Evolutionary conservation across 2,329 filamentous ascomycete species (phyloP).

Genomic region (Botrytis porri): DNA sequence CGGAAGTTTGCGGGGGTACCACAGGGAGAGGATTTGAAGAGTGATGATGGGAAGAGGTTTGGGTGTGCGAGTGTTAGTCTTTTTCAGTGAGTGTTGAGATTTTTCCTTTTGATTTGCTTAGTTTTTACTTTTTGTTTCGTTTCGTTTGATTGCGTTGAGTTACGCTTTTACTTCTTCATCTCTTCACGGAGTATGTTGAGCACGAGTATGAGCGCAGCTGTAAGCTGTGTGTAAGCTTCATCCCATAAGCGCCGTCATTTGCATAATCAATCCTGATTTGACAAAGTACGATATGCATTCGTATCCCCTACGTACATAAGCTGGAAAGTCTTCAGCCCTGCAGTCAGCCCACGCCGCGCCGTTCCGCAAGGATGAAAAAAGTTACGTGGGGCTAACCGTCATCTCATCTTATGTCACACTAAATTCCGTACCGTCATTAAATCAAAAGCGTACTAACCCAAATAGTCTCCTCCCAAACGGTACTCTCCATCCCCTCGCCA

Average conservation of each 20-base stretch:
- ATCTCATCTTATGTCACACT: background rate
- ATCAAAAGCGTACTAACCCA: background rate
- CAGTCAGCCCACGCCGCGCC: background rate
- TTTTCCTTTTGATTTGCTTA: background rate
- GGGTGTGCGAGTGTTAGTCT: conserved; percentile 44
- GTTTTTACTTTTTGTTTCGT: background rate
- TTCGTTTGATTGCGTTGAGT: background rate
- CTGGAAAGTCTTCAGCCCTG: conserved; percentile 12
- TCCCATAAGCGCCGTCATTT: background rate
- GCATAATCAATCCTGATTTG: background rate
- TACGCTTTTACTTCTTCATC: background rate
- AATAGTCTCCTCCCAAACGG: conserved; percentile 36
- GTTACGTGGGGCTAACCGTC: background rate
- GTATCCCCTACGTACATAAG: background rate
- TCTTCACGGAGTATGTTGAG: background rate
- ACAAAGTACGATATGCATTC: background rate
- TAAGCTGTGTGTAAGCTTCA: background rate
- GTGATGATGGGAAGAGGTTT: conserved; percentile 26
- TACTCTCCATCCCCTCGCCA: conserved; percentile 48
- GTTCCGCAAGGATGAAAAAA: background rate
- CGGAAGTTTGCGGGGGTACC: conserved; percentile 23
- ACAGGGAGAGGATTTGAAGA: conserved; percentile 9
- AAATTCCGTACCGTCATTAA: background rate
- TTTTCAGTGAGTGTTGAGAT: conserved; percentile 41
- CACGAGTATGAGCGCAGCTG: background rate